Evolutionary conservation across 306 rosid species (phyloP), one percentile per base, ranked within the genome.

Genomic region (Rosa persica): DNA sequence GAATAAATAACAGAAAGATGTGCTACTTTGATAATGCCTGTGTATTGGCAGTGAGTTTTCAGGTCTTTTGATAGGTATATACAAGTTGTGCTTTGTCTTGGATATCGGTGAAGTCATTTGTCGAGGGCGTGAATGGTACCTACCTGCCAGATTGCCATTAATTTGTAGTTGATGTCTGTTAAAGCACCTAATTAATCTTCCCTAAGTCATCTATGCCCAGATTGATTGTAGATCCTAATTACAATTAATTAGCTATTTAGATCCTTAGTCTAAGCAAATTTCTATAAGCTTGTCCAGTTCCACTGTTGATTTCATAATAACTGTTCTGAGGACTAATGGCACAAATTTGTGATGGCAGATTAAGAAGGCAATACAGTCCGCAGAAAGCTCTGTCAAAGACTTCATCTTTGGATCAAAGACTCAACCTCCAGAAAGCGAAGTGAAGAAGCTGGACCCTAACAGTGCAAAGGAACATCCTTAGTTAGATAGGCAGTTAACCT

Each of bases 361-460:
- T 78, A 92, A 94, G 86, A 87, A 76, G 87, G 86, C 76, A 6
- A 84, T 94, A 84, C 75, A 48, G 70, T 89, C 92, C 12, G 97
- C 90, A 4, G 81, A 94, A 87, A 86, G 78, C 72, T 74, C 81
- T 10, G 80, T 85, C 22, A 94, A 94, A 80, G 93, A 80, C 6
- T 94, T 67, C 73, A 54, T 94, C 47, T 87, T 90, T 57, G 91
- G 97, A 80, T 81, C 95, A 36, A 87, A 86, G 78, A 77, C 75
- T 70, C 83, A 81, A 57, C 80, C 88, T 81, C 74, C 82, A 79
- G 93, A 83, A 76, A 83, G 79, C 10, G 47, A 77, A 34, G 11
- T 52, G 20, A 83, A 73, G 84, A 88, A 89, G 78, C 55, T 51
- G 74, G 87, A 60, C 67, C 43, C 83, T 34, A 20, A 82, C 70